Conservation (phyloP, 2,329 filamentous ascomycete species). For the Leptographium lundbergii region DNA sequence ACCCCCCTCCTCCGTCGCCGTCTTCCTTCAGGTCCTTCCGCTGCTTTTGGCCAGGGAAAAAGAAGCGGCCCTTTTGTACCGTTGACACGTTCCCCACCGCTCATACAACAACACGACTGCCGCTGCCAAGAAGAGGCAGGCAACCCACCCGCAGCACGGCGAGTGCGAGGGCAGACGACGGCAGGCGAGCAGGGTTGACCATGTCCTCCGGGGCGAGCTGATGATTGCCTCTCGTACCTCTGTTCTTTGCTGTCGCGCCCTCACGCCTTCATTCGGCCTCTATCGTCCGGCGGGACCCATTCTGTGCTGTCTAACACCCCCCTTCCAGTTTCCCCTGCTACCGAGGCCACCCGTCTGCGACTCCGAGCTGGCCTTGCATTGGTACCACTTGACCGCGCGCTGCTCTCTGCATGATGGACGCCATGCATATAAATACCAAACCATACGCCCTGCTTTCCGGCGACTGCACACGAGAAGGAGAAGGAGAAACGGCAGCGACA, state of each 20-base stretch:
- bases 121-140: background rate
- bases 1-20: background rate
- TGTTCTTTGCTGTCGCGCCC: background rate
- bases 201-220: conserved; percentile 1
- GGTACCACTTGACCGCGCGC: conserved; percentile 11
- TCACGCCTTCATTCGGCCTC: conserved; percentile 1
- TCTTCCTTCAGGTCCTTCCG: background rate
- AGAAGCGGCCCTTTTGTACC: background rate
- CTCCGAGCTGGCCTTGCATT: conserved; percentile 13
- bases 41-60: background rate
- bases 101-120: conserved; percentile 5
- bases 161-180: background rate
- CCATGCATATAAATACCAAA: conserved; percentile 14
- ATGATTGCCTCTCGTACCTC: background rate
- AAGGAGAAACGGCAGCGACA: background rate
- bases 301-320: conserved; percentile 4
- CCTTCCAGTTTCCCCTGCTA: conserved; percentile 1
- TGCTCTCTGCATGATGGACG: conserved; percentile 9
- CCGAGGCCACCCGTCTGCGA: conserved; percentile 5
- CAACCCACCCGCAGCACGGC: too few species aligned
- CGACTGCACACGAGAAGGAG: conserved; percentile 1
- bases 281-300: background rate
- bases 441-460: conserved; percentile 8
- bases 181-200: background rate
- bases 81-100: conserved; percentile 4